A percentile compares a stretch with the other conserved stretches of the same genome.
These are phyloP conservation scores for Prunus salicina DNA, from an alignment of 306 rosid species.

Conservation along the genomic window DNA sequence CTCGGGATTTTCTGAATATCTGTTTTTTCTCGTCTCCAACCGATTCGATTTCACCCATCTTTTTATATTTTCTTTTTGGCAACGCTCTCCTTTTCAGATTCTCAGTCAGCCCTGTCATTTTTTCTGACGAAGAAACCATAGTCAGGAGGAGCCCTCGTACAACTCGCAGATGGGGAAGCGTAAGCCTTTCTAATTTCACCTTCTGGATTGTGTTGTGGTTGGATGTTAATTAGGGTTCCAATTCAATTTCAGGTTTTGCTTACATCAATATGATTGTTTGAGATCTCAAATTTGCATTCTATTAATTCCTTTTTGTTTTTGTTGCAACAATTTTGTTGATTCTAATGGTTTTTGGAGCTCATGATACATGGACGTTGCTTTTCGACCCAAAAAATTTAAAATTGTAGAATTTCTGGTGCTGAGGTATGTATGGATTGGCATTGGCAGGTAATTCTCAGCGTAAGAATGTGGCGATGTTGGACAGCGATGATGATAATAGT, in stretches of 20 bases:
- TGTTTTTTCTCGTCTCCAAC: slow-evolving; percentile 24
- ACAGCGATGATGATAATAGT: slow-evolving; percentile 74
- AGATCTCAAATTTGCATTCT: neutral
- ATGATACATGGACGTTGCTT: neutral
- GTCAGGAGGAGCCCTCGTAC: slow-evolving; percentile 28
- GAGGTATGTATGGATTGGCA: slow-evolving; percentile 19
- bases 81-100: slow-evolving; percentile 32
- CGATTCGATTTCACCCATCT: slow-evolving; percentile 41
- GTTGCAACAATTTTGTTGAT: neutral
- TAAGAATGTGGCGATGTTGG: slow-evolving; percentile 60
- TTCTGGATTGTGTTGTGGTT: neutral
- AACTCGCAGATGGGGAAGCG: slow-evolving; percentile 73
- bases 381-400: neutral
- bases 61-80: slow-evolving; percentile 19
- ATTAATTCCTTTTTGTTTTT: neutral
- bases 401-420: slow-evolving; percentile 6
- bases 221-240: neutral
- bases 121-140: slow-evolving; percentile 21
- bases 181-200: slow-evolving; percentile 35
- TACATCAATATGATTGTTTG: neutral
- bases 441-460: slow-evolving; percentile 73
- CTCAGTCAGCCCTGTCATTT: slow-evolving; percentile 38
- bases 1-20: slow-evolving; percentile 26
- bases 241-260: neutral
- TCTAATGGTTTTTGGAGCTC: neutral